Conservation (phyloP, 2,329 filamentous ascomycete species). For the Orbilia ellipsospora region DNA sequence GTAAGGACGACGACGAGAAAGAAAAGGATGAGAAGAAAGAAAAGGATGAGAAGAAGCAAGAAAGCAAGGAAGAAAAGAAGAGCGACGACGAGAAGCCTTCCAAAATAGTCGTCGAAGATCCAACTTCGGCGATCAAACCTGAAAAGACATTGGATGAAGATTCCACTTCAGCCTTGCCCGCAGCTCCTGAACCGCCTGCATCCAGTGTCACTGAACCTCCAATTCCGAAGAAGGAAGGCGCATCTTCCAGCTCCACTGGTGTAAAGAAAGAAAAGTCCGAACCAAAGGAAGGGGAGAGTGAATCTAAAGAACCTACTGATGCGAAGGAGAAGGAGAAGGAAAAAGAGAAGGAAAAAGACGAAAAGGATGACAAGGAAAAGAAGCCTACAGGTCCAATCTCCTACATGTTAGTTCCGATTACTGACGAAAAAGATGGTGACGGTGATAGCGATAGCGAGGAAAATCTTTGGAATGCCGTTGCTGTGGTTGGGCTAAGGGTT, state of each 20-base stretch:
- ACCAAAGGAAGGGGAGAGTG: slow-evolving; percentile 3
- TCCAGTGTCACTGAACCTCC: slow-evolving; percentile 32
- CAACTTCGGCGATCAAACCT: slow-evolving; percentile 18
- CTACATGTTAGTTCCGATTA: slow-evolving; percentile 46
- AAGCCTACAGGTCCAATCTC: slow-evolving; percentile 25
- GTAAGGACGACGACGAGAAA: slow-evolving; percentile 62
- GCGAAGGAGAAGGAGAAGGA: slow-evolving; percentile 20
- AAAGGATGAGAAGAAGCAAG: slow-evolving; percentile 65
- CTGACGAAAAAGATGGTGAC: slow-evolving; percentile 63
- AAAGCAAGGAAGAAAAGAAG: slow-evolving; percentile 62
- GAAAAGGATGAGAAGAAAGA: slow-evolving; percentile 60
- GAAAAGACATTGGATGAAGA: neutral
- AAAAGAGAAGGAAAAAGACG: slow-evolving; percentile 54
- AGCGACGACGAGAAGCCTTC: slow-evolving; percentile 63
- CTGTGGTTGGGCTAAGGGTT: slow-evolving; percentile 71
- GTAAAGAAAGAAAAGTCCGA: slow-evolving; percentile 13
- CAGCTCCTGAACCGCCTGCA: slow-evolving; percentile 33
- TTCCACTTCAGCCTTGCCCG: neutral
- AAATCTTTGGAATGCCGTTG: slow-evolving; percentile 73
- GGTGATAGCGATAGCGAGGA: slow-evolving; percentile 69
- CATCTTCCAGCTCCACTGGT: neutral
- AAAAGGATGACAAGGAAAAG: slow-evolving; percentile 56
- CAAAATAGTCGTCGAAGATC: slow-evolving; percentile 58
- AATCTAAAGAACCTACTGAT: slow-evolving; percentile 9
- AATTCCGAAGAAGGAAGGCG: slow-evolving; percentile 17